A percentile compares a stretch with the other conserved stretches of the same genome.
Evolutionary conservation across 1,284 basidiomycete species (phyloP).

Genomic region (Ustilago trichophora): DNA sequence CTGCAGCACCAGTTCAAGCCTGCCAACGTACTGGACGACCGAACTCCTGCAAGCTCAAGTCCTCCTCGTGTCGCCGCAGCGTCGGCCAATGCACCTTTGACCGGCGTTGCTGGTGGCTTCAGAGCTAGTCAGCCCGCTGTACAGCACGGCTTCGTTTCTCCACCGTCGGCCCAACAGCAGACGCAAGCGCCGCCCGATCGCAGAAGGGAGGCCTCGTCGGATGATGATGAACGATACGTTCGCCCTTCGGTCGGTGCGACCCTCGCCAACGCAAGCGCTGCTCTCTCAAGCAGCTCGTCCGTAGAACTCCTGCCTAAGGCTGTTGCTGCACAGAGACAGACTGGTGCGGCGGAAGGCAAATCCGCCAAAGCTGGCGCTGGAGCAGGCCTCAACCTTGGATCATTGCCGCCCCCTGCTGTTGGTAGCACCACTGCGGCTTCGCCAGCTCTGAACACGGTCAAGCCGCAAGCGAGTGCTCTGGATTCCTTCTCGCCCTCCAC

Average conservation of each 20-base stretch:
- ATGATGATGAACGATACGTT: slow-evolving; percentile 33
- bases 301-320: slow-evolving; percentile 42
- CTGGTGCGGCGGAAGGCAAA: slow-evolving; percentile 4
- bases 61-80: slow-evolving; percentile 28
- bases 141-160: slow-evolving; percentile 29
- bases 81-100: background rate
- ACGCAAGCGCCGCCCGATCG: slow-evolving; percentile 8
- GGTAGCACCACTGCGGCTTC: slow-evolving; percentile 5
- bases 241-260: slow-evolving; percentile 35
- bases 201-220: slow-evolving; percentile 35
- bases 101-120: background rate
- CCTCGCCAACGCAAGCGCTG: slow-evolving; percentile 44
- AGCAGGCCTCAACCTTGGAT: slow-evolving; percentile 38
- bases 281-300: slow-evolving; percentile 50
- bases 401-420: slow-evolving; percentile 37
- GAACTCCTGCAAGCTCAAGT: slow-evolving; percentile 44
- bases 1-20: slow-evolving; percentile 36
- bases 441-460: slow-evolving; percentile 25
- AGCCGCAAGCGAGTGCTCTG: slow-evolving; percentile 12
- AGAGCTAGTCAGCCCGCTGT: slow-evolving; percentile 12
- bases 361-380: slow-evolving; percentile 6
- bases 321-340: slow-evolving; percentile 30
- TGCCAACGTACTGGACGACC: slow-evolving; percentile 15
- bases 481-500: too few relatives aligned
- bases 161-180: slow-evolving; percentile 16